These are phyloP conservation scores for Catharanthus roseus DNA, from an alignment of 257 asterid species.

Conservation along the genomic window DNA sequence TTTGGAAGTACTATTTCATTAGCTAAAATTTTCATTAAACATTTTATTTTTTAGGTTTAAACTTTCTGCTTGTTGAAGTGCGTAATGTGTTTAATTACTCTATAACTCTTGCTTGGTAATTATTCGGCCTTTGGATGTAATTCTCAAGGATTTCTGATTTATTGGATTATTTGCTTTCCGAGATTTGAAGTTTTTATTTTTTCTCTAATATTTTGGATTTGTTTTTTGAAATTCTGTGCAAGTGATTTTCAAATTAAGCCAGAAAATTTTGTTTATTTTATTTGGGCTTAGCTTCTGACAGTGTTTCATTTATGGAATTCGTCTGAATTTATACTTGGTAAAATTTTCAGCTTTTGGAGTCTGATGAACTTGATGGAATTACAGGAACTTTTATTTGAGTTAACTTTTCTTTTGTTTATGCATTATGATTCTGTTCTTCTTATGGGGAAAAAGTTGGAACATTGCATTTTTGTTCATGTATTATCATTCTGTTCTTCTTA, in stretches of 20 bases:
- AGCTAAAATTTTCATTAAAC: background rate
- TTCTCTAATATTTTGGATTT: no score
- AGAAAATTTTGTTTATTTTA: no score
- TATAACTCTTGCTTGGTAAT: background rate
- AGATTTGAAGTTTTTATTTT: no score
- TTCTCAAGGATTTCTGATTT: no score
- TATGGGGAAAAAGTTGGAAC: no score
- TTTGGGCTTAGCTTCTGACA: no score
- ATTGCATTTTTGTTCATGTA: background rate
- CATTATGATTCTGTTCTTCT: no score
- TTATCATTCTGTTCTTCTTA: background rate
- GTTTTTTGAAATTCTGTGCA: no score
- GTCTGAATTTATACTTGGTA: background rate
- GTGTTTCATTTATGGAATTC: background rate
- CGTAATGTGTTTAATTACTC: background rate
- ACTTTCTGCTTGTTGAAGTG: background rate
- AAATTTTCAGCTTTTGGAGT: background rate
- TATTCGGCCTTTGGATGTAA: background rate
- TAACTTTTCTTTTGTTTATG: no score
- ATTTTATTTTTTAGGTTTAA: background rate
- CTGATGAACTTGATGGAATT: background rate
- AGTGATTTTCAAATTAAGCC: no score
- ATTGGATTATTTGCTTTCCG: no score
- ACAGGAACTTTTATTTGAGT: background rate
- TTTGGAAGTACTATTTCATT: background rate